Evolutionary conservation across 768 basidiomycete species (phyloP), one percentile per base, ranked within the genome.

Genomic region (Amanita inopinata): DNA sequence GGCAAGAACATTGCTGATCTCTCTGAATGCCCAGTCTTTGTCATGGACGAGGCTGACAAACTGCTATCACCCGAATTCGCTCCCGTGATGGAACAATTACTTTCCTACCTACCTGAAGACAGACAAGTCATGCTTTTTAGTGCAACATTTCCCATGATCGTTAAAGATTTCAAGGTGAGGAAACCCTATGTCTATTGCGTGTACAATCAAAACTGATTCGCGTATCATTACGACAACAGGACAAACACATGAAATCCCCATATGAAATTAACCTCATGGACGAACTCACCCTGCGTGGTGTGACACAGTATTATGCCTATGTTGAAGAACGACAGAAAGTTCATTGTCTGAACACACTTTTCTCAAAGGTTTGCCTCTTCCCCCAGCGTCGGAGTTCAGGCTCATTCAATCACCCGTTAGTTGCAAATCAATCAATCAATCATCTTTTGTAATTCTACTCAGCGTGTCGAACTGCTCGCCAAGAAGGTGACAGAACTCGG

Each of bases 401-500:
- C 20, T 45, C 39, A 36, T 46, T 48, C 22, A 51, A 38, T 14
- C 14, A 31, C 35, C 45, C 27, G 45, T 9, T 59, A 97, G 90
- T 79, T 99, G 38, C 94, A 98, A 93, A 99, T 99, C 73, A 99
- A 99, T 67, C 94, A 99, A 68, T 97, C 94, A 46, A 98, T 99
- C 67, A 99, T 99, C 60, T 99, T 99, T 68, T 99, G 94, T 69
- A 99, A 99, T 73, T 97, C 94, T 51, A 99, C 94, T 56, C 96
- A 97, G 71, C 91, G 94, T 46, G 94, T 99, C 68, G 94, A 99
- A 66, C 84, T 99, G 36, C 76, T 99, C 53, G 94, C 94, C 48
- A 97, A 98, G 71, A 99, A 99, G 69, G 91, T 99, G 54, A 99
- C 94, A 9, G 96, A 99, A 57, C 83, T 97, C 40, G 94, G 94